phyloP scores from a whole-genome alignment of 208 protist species.

The Trypanosoma theileri region DNA sequence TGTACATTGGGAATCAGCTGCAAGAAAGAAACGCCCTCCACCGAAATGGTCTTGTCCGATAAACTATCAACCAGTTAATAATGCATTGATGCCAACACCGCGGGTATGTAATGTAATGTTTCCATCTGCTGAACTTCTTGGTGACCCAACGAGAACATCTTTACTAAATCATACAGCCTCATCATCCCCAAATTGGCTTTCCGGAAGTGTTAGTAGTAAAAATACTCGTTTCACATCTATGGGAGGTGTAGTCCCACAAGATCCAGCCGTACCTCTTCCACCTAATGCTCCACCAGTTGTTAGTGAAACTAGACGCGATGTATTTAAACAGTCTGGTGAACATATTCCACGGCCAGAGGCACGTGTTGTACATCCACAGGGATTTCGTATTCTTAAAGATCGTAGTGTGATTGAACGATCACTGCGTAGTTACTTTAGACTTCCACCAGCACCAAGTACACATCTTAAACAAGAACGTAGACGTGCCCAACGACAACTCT shows the following conservation, averaged over 20 bases:
- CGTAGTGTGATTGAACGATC: constrained; percentile 72
- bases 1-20: not conserved
- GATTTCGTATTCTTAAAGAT: constrained; percentile 84
- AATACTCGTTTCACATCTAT: not conserved
- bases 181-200: not conserved
- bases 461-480: constrained; percentile 43
- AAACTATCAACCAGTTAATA: not conserved
- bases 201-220: not conserved
- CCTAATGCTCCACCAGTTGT: too few species aligned
- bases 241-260: constrained; percentile 10
- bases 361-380: constrained; percentile 75
- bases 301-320: not conserved
- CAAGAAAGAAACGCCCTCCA: not conserved
- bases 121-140: not conserved
- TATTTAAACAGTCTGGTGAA: constrained; percentile 21
- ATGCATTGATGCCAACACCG: not conserved
- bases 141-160: not conserved
- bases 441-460: constrained; percentile 63
- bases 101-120: constrained; percentile 16
- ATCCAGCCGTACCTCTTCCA: not conserved
- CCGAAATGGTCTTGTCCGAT: not conserved
- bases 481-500: constrained; percentile 26
- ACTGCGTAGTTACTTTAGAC: constrained; percentile 86
- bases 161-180: not conserved
- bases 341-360: constrained; percentile 16